Base-by-base conservation (phyloP, 2,329 filamentous ascomycete species). In the Dothiorella sarmentorum region DNA sequence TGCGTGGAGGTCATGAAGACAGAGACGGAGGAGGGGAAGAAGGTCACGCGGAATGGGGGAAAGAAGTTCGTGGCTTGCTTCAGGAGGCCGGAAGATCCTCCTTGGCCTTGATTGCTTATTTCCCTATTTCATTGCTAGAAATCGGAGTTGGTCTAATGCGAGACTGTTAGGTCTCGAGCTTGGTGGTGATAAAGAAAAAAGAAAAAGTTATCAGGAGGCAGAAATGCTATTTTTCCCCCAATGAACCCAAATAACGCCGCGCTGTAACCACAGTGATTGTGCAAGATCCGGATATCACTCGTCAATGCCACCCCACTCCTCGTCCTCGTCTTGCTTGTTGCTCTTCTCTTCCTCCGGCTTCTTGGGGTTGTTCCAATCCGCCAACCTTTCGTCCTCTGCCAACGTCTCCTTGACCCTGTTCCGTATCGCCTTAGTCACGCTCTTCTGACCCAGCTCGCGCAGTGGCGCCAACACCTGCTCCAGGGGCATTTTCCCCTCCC, bases 21-120 rank as follows among this genome's bases (percentile, higher is more conserved):
- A 33, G 91, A 94, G 76, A 99, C 95, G 3, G 94, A 99, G 73
- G 95, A 99, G 77, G 91, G 92, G 31, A 97, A 96, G 79, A 99
- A 99, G 78, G 94, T 99, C 13, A 85, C 86, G 66, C 84, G 94
- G 70, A 96, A 97, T 75, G 85, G 89, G 40, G 94, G 94, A 0
- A 84, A 85, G 69, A 99, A 97, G 76, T 96, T 89, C 75, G 88
- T 97, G 47, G 93, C 91, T 38, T 84, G 96, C 51, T 99, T 94
- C 72, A 83, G 88, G 68, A 85, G 94, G 62, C 75, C 87, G 62
- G 86, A 89, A 69, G 88, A 96, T 76, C 91, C 91, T 7, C 80
- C 83, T 17, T 96, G 91, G 91, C 85, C 78, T 15, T 66, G 58
- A 29, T 22, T n/a, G 15, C 17, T 42, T 45, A 7, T 29, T 17